Base-by-base conservation (phyloP, 805 yeast genomes). In the Lipomyces sp. region DNA sequence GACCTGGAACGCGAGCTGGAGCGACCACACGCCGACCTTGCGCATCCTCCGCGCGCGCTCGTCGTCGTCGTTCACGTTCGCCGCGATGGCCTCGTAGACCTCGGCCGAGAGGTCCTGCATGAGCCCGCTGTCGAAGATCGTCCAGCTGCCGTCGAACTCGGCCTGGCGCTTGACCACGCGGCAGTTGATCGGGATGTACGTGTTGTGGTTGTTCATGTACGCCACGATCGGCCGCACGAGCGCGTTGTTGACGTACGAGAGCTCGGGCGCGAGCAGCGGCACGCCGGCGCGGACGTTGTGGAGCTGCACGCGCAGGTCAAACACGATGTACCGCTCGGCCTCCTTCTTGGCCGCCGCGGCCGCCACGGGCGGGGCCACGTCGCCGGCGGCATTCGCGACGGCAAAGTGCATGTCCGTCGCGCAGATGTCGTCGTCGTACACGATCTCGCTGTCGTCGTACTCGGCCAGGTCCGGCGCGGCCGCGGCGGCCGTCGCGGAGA, bases 131-230 rank as follows among this genome's bases (percentile, higher is more conserved):
- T 93, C 98, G 67, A 89, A 93, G 2, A 88, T 75, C 1, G 98
- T 91, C 98, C 98, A 93, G 6, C 95, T 80, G 0, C 98, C 98
- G 61, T 86, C 89, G 66, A 93, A 93, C 63, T 93, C 98, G 24
- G 74, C 72, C 21, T 89, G 69, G 39, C 80, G 77, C 65, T 93
- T 93, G 31, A 84, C 83, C 7, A 93, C 81, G 3, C 88, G 79
- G 63, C 95, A 87, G 54, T 81, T 76, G 51, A 91, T 82, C 39
- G 95, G 96, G 53, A 93, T 90, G 63, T 83, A 86, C 0, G 98
- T 88, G 63, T 86, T 86, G 52, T 86, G 78, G 33, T 93, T 84
- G 65, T 93, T 93, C 65, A 93, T 91, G 67, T 91, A 93, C 1
- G 90, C 97, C 22, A 93, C 96, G 65, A 93, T 90, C 0, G 98